Evolutionary conservation across 2,329 filamentous ascomycete genomes (phyloP).

Genomic region (Coniochaeta prunicola): DNA sequence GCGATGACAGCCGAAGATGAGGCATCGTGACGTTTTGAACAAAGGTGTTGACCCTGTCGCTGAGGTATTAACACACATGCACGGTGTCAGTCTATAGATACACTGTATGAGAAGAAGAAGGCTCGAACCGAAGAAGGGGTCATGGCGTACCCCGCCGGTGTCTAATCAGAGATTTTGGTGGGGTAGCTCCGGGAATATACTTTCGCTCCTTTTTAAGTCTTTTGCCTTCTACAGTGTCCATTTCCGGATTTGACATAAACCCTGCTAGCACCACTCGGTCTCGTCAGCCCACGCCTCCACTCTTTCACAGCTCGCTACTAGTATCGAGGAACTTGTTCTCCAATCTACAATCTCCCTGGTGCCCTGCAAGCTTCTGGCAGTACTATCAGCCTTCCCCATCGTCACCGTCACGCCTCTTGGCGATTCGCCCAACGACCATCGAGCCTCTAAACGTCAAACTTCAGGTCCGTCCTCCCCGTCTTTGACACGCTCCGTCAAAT

Average conservation of each 20-base stretch:
- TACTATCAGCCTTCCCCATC: constrained; percentile 1
- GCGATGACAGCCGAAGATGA: not conserved
- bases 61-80: not conserved
- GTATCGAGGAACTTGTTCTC: not conserved
- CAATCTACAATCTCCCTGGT: not conserved
- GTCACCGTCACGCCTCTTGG: not conserved
- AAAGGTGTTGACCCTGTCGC: not conserved
- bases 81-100: not conserved
- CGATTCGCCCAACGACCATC: not conserved
- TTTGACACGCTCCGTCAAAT: constrained; percentile 1
- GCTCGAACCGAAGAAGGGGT: not conserved
- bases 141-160: not conserved
- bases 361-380: not conserved
- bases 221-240: not conserved
- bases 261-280: not conserved
- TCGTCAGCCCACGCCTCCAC: not conserved
- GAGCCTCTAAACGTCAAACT: not conserved
- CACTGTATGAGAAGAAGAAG: not conserved
- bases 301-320: not conserved
- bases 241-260: not conserved
- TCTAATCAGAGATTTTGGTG: not conserved
- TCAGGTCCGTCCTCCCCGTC: not conserved
- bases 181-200: not conserved
- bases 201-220: not conserved
- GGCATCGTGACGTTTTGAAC: not conserved